Percentiles rank a stretch among this genome's conserved stretches.
Evolutionary conservation across 768 basidiomycete genomes (phyloP).

Genomic region (Termitomyces heimii): DNA sequence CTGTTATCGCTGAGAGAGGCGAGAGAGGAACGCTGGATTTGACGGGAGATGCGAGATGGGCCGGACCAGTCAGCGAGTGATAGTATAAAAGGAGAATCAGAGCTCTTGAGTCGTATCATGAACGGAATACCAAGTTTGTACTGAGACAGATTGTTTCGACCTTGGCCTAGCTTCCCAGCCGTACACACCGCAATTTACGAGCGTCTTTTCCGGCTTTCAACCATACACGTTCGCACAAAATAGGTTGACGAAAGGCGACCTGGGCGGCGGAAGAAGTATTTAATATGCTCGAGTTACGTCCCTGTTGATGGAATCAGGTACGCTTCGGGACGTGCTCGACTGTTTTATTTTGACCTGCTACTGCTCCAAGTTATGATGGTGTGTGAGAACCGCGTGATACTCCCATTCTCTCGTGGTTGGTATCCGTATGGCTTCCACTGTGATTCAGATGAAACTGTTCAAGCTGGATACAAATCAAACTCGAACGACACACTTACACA

Average conservation of each 20-base stretch:
- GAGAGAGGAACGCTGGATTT: not conserved
- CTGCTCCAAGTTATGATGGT: too few relatives aligned
- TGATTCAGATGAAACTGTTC: too few relatives aligned
- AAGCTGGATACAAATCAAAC: too few relatives aligned
- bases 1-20: not conserved
- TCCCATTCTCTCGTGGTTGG: not conserved
- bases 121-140: not conserved
- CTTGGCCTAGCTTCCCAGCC: not conserved
- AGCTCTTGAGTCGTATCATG: not conserved
- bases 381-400: too few relatives aligned
- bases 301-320: not conserved
- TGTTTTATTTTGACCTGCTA: not conserved
- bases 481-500: not conserved
- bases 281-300: not conserved
- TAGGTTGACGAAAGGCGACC: not conserved
- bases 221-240: not conserved
- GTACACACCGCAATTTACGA: not conserved
- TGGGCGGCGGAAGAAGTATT: not conserved
- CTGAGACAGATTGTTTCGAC: not conserved
- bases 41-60: not conserved
- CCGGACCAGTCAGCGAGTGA: not conserved
- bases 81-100: not conserved
- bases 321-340: too few relatives aligned
- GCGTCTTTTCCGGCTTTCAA: not conserved
- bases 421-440: not conserved